Evolutionary conservation across 192 early-diverging fungal species (phyloP).

Genomic region (Spinellus fusiger): DNA sequence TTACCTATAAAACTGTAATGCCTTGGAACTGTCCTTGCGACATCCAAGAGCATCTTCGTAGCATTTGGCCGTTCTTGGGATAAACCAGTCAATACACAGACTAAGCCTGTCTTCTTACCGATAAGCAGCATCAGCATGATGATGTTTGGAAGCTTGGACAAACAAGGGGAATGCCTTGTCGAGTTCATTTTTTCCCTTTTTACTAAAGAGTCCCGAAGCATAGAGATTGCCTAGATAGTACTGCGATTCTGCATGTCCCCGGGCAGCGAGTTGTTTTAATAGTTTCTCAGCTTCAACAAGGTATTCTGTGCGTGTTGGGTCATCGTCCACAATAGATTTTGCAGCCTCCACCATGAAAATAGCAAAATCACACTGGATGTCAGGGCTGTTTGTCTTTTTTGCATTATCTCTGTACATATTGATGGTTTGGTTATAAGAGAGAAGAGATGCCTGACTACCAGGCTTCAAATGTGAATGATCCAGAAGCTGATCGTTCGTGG

Average conservation of each 20-base stretch:
- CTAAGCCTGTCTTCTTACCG: constrained; percentile 25
- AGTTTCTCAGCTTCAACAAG: constrained; percentile 65
- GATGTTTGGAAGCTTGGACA: constrained; percentile 64
- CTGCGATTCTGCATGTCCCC: constrained; percentile 64
- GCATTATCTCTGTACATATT: constrained; percentile 60
- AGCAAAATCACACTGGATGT: constrained; percentile 64
- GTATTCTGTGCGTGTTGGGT: constrained; percentile 41
- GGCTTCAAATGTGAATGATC: constrained; percentile 57
- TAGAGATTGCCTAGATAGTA: constrained; percentile 64
- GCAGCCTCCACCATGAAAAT: constrained; percentile 58
- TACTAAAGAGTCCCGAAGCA: constrained; percentile 56
- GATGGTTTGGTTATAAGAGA: constrained; percentile 49
- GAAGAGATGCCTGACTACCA: constrained; percentile 47
- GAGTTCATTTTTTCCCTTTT: constrained; percentile 59
- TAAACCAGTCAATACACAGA: neutral
- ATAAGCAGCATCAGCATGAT: constrained; percentile 60
- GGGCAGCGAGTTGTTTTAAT: constrained; percentile 49
- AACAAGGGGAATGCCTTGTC: constrained; percentile 65
- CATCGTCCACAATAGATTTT: constrained; percentile 37
- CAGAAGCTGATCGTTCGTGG: constrained; percentile 20
- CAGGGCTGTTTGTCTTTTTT: constrained; percentile 56
- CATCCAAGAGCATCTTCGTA: constrained; percentile 63
- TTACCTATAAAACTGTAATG: constrained; percentile 68
- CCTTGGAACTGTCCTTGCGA: constrained; percentile 49
- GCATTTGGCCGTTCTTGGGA: constrained; percentile 48